Evolutionary conservation across 1,284 basidiomycete genomes (phyloP).

Genomic region (Apiotrichum sp.): DNA sequence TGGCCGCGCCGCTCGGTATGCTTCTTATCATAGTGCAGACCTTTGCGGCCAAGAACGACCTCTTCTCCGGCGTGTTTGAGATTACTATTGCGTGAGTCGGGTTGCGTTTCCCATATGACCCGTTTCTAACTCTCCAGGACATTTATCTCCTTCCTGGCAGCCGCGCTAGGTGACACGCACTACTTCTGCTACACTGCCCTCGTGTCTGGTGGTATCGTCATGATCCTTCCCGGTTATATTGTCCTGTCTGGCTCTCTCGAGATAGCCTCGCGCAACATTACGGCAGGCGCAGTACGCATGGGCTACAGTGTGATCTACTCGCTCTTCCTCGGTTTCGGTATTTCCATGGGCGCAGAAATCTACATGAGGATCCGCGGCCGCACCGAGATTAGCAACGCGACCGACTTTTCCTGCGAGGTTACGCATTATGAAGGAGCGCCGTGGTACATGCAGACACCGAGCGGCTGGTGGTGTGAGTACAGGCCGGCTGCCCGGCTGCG

Average conservation of each 20-base stretch:
- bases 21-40: slow-evolving; percentile 71
- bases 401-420: slow-evolving; percentile 57
- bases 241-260: slow-evolving; percentile 76
- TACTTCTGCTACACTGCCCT: slow-evolving; percentile 81
- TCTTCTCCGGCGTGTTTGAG: slow-evolving; percentile 73
- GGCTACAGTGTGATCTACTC: slow-evolving; percentile 60
- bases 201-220: slow-evolving; percentile 73
- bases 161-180: slow-evolving; percentile 63
- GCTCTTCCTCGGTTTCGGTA: slow-evolving; percentile 74
- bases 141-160: slow-evolving; percentile 70
- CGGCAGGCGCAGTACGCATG: slow-evolving; percentile 76
- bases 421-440: slow-evolving; percentile 54
- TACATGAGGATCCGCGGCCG: slow-evolving; percentile 56
- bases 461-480: slow-evolving; percentile 48
- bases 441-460: slow-evolving; percentile 48
- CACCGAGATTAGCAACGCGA: slow-evolving; percentile 50
- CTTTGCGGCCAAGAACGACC: slow-evolving; percentile 66
- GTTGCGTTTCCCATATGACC: neutral
- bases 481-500: neutral
- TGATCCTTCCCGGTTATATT: slow-evolving; percentile 79
- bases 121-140: neutral
- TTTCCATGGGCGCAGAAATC: slow-evolving; percentile 67
- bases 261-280: slow-evolving; percentile 63
- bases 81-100: slow-evolving; percentile 4
- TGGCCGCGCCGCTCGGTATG: slow-evolving; percentile 71